Conservation (phyloP, 2,329 filamentous ascomycete genomes). For the Calonectria hongkongensis region DNA sequence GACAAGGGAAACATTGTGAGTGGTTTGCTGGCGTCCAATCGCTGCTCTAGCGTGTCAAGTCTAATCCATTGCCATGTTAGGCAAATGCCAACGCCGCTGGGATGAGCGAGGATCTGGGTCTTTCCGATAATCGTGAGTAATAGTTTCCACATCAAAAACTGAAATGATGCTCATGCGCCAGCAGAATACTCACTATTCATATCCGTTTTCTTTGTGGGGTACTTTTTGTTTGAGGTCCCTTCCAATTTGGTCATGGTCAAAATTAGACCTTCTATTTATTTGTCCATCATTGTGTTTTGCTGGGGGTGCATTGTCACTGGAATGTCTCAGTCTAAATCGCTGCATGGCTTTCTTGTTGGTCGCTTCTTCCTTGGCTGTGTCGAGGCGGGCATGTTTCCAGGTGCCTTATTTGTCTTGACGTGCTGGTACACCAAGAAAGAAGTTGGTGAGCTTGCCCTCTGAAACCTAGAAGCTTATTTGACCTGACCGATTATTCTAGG, state of each 20-base stretch:
- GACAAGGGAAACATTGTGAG: conserved; percentile 57
- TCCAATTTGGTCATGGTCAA: conserved; percentile 42
- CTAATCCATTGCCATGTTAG: conserved; percentile 10
- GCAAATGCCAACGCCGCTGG: conserved; percentile 45
- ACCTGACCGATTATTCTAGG: conserved; percentile 56
- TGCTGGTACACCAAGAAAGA: conserved; percentile 46
- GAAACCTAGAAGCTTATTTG: background rate
- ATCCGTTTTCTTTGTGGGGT: conserved; percentile 42
- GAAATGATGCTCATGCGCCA: background rate
- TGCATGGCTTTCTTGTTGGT: conserved; percentile 54
- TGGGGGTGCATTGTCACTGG: conserved; percentile 43
- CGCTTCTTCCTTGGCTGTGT: conserved; percentile 76
- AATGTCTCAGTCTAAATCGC: conserved; percentile 39
- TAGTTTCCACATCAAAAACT: background rate
- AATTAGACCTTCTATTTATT: conserved; percentile 41
- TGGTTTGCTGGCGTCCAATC: background rate
- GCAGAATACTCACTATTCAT: conserved; percentile 46
- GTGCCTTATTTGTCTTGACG: conserved; percentile 57
- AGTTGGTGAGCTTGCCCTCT: conserved; percentile 34
- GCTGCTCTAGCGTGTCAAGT: background rate
- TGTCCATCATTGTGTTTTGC: conserved; percentile 38
- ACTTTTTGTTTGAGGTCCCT: conserved; percentile 42
- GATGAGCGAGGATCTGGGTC: conserved; percentile 40
- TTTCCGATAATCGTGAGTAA: conserved; percentile 38
- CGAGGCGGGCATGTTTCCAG: conserved; percentile 79